Conservation (phyloP, 1,284 basidiomycete genomes). For the Pholiota adiposa region DNA sequence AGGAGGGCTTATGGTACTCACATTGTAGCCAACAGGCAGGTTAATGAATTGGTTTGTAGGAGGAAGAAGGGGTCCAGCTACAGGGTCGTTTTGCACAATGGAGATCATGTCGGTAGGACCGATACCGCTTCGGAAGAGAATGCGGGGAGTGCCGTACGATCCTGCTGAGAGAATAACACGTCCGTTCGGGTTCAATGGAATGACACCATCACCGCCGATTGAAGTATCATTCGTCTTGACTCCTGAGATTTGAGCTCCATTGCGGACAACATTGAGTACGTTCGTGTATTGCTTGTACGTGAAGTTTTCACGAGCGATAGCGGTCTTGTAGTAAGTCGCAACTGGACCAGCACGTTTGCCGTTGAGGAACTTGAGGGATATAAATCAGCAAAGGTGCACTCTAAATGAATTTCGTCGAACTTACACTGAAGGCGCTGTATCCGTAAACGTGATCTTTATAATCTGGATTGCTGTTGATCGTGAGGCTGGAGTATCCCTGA, state of each 20-base stretch:
- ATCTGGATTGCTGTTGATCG: conserved; percentile 59
- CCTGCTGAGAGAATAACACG: conserved; percentile 65
- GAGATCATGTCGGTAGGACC: conserved; percentile 64
- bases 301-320: conserved; percentile 57
- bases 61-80: conserved; percentile 52
- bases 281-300: conserved; percentile 50
- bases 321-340: conserved; percentile 62
- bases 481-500: conserved; percentile 54
- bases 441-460: conserved; percentile 64
- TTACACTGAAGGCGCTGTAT: conserved; percentile 57
- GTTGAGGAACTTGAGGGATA: conserved; percentile 48
- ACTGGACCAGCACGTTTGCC: conserved; percentile 65
- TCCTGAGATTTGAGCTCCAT: conserved; percentile 59
- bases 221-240: conserved; percentile 64
- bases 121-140: conserved; percentile 68
- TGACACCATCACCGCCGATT: conserved; percentile 55
- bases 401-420: conserved; percentile 21
- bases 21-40: conserved; percentile 60
- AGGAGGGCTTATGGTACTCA: conserved; percentile 13
- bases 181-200: conserved; percentile 59
- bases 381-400: background rate
- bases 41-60: conserved; percentile 56
- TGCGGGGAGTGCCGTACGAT: conserved; percentile 57
- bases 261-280: conserved; percentile 59
- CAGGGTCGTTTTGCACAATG: conserved; percentile 50